Evolutionary conservation across 2,329 filamentous ascomycete genomes (phyloP), one percentile per base, ranked within the genome.

Genomic region (Nakataea oryzae): DNA sequence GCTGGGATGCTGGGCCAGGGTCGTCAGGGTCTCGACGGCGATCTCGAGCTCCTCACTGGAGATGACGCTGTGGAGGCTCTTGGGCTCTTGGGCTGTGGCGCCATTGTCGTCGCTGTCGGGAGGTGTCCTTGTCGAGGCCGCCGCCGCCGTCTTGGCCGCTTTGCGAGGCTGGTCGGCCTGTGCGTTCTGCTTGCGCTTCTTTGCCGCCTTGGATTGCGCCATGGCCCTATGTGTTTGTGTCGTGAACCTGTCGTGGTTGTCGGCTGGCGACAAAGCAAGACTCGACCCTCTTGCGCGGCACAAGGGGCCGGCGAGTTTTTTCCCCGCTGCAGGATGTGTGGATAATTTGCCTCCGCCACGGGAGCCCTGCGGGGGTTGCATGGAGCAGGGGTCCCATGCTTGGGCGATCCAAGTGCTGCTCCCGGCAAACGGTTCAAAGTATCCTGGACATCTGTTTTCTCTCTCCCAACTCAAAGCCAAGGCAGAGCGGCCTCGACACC

Each of bases 21-120:
- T 78, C 2, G 74, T 76, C 30, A 90, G 77, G 0, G 86, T 89
- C 34, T 89, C 87, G 62, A 88, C 78, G 1, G 86, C 79, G 62
- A 89, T 83, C 57, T 88, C 86, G 62, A 90, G 78, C 65, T 90
- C 87, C 66, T 88, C 86, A 21, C 79, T 76, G 2, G 84, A 84
- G n/a, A 84, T 77, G 63, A 87, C 72, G 0, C 79, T 78, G 61
- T 79, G 75, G 3, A 86, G 73, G 59, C 70, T 82, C 17, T n/a
- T n/a, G 17, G 41, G 41, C 21, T 50, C 41, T 17, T 21, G 41
- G 41, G 41, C 41, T 9, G 17, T 50, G 41, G 41, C 41, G 41
- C 41, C 41, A 50, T 50, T 50, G 41, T 50, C 41, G 41, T n/a
- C 41, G 41, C 41, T 50, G 41, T 50, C 41, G 41, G 41, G 41